Evolutionary conservation across 78 protist genomes (phyloP).

Genomic region (Dictyostelium purpureum): DNA sequence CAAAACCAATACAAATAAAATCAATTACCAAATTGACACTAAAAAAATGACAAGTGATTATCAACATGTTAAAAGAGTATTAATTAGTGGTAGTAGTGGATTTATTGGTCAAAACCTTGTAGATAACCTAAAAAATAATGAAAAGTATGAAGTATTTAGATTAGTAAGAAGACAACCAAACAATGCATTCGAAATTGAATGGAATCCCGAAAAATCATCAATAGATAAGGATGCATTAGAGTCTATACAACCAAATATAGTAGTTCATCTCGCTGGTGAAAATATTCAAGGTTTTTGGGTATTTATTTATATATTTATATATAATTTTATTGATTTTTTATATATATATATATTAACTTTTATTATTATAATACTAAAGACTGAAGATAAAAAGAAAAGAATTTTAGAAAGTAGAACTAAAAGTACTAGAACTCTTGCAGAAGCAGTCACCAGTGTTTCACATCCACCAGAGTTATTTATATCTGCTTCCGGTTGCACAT

Average conservation of each 20-base stretch:
- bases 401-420: constrained; percentile 41
- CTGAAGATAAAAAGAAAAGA: constrained; percentile 45
- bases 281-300: constrained; percentile 34
- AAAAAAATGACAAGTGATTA: neutral
- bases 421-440: constrained; percentile 22
- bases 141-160: constrained; percentile 17
- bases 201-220: constrained; percentile 49
- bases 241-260: constrained; percentile 26
- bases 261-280: constrained; percentile 49
- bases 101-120: constrained; percentile 24
- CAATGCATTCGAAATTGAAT: constrained; percentile 28
- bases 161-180: constrained; percentile 20
- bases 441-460: neutral
- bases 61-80: constrained; percentile 4
- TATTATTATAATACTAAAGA: too few relatives aligned
- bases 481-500: constrained; percentile 56
- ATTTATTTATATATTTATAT: too few relatives aligned
- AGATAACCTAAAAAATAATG: neutral
- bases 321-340: too few relatives aligned
- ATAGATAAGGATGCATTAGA: constrained; percentile 32
- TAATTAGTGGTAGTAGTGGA: constrained; percentile 48
- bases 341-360: too few relatives aligned
- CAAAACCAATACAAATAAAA: neutral
- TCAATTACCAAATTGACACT: neutral
- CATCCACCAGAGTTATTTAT: constrained; percentile 32